Conservation (phyloP, 345 rosid genomes). For the Microthlaspi erraticum region DNA sequence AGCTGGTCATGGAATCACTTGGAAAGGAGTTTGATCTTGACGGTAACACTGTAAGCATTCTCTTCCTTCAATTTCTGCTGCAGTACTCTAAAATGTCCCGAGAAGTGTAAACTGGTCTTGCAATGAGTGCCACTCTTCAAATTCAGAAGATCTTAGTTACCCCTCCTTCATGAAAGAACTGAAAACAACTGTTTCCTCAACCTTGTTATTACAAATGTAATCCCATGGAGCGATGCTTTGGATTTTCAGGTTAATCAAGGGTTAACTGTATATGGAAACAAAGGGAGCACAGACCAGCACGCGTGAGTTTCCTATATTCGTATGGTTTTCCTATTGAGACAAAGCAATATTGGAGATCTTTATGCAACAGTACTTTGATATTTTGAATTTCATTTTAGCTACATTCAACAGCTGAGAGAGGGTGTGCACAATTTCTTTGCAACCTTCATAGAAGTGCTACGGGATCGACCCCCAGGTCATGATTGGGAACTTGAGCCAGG, state of each 20-base stretch:
- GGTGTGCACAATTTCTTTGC: constrained; percentile 97
- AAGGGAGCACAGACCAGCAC: constrained; percentile 99
- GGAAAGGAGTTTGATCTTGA: constrained; percentile 98
- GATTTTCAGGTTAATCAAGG: constrained; percentile 93
- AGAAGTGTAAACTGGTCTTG: constrained; percentile 16
- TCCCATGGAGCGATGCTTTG: constrained; percentile 28
- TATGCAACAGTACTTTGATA: background rate
- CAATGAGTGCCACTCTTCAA: constrained; percentile 4
- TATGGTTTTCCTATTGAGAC: background rate
- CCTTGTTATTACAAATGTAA: constrained; percentile 18
- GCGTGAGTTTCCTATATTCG: constrained; percentile 68
- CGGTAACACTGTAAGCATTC: constrained; percentile 78
- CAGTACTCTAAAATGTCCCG: background rate
- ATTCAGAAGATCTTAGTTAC: constrained; percentile 2
- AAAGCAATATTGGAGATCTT: constrained; percentile 10
- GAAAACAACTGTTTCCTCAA: constrained; percentile 25
- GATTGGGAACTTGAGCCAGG: constrained; percentile 99
- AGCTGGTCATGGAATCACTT: constrained; percentile 97
- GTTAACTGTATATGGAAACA: constrained; percentile 92
- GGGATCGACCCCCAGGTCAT: constrained; percentile 98
- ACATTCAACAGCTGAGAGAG: constrained; percentile 98
- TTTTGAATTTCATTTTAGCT: constrained; percentile 51
- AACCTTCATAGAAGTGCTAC: constrained; percentile 94
- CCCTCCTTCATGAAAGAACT: constrained; percentile 9
- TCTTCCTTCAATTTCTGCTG: constrained; percentile 8